These are phyloP conservation scores for Beta vulgaris DNA, from an alignment of 148 eudicot species.

Conservation along the genomic window DNA sequence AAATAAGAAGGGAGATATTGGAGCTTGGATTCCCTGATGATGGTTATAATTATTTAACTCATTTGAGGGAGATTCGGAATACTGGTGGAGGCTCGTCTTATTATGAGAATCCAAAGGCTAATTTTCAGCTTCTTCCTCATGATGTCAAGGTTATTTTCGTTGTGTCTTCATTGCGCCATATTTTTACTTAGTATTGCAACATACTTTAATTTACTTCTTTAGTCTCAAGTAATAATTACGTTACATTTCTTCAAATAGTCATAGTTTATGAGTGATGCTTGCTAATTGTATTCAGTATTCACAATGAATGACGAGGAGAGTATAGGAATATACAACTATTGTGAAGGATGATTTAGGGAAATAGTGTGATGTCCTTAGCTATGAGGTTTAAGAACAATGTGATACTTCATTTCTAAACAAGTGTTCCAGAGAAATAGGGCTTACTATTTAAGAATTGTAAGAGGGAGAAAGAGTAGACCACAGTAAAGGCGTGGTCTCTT, in stretches of 20 bases:
- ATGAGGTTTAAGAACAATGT: background rate
- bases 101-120: slow-evolving; percentile 72
- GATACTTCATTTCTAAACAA: too few relatives aligned
- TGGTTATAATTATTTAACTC: slow-evolving; percentile 83
- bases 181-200: background rate
- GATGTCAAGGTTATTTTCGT: slow-evolving; percentile 76
- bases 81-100: slow-evolving; percentile 72
- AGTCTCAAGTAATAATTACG: too few relatives aligned
- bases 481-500: too few relatives aligned
- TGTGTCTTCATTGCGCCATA: background rate
- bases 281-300: too few relatives aligned
- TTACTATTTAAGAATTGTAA: too few relatives aligned
- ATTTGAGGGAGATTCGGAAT: slow-evolving; percentile 84
- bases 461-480: too few relatives aligned
- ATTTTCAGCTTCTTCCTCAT: slow-evolving; percentile 48
- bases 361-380: background rate
- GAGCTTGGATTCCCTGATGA: slow-evolving; percentile 98
- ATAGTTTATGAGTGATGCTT: background rate
- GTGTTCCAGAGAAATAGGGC: too few relatives aligned
- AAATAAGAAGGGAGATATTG: slow-evolving; percentile 70
- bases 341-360: background rate
- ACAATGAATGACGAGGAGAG: background rate
- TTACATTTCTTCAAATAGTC: background rate
- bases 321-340: too few relatives aligned
- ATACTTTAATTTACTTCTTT: background rate